phyloP scores from a whole-genome alignment of 2,329 filamentous ascomycete genomes.

The Truncatella angustata region DNA sequence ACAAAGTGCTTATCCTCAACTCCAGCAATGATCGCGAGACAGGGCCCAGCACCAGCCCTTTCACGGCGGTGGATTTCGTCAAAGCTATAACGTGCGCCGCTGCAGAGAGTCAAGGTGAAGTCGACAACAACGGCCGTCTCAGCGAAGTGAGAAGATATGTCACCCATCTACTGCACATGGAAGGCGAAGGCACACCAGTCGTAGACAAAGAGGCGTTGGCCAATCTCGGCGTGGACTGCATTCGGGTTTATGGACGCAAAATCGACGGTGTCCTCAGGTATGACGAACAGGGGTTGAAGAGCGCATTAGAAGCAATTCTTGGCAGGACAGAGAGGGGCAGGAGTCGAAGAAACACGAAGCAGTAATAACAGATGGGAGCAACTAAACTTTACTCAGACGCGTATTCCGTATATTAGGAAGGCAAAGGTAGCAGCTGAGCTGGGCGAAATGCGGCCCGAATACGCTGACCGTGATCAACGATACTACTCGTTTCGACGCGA shows the following conservation, averaged over 20 bases:
- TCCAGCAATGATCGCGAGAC: conserved; percentile 84
- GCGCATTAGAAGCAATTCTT: conserved; percentile 75
- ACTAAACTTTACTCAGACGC: no score
- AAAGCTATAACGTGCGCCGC: conserved; percentile 75
- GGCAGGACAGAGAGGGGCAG: conserved; percentile 50
- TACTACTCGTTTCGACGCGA: no score
- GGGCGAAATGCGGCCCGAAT: no score
- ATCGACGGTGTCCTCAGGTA: conserved; percentile 60
- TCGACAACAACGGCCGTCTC: background rate
- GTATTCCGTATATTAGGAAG: no score
- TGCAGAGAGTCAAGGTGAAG: conserved; percentile 59
- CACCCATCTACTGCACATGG: conserved; percentile 79
- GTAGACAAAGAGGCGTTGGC: conserved; percentile 67
- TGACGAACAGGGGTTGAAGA: conserved; percentile 70
- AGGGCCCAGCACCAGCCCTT: conserved; percentile 62
- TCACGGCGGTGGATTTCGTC: conserved; percentile 78
- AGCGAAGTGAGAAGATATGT: conserved; percentile 64
- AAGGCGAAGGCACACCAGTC: conserved; percentile 65
- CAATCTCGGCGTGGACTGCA: conserved; percentile 70
- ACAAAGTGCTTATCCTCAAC: conserved; percentile 84
- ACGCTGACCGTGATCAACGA: no score
- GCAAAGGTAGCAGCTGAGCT: no score
- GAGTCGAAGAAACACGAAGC: conserved; percentile 43
- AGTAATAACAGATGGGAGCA: no score
- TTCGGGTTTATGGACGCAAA: conserved; percentile 73